Evolutionary conservation across 2,329 filamentous ascomycete genomes (phyloP).

Genomic region (Myriosclerotinia curreyana): DNA sequence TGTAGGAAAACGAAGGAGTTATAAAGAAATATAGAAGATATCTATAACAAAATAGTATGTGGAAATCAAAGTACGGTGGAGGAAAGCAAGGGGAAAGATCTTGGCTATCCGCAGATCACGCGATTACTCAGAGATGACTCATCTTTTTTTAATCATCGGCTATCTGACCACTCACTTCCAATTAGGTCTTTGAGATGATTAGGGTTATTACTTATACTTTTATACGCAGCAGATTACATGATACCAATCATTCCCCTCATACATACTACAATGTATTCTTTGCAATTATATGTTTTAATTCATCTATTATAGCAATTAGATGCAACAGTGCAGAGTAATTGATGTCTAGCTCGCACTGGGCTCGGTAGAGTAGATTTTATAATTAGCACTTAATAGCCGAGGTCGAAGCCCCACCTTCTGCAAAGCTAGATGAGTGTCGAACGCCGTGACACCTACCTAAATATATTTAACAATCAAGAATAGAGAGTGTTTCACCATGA

Average conservation of each 20-base stretch:
- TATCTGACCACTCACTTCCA: not conserved
- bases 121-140: not conserved
- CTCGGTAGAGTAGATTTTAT: not conserved
- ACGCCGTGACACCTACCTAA: not conserved
- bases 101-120: not conserved
- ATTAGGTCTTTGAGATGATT: too few species aligned
- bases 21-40: not conserved
- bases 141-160: not conserved
- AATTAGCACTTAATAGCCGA: not conserved
- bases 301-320: not conserved
- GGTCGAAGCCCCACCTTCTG: not conserved
- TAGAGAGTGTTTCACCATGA: too few species aligned
- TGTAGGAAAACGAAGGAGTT: not conserved
- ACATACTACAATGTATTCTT: too few species aligned
- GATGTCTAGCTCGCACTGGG: not conserved
- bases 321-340: not conserved
- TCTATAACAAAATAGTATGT: slow-evolving; percentile 1
- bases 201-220: too few species aligned
- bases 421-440: not conserved
- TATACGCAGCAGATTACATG: too few species aligned
- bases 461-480: too few species aligned
- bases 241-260: too few species aligned
- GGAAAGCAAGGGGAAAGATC: not conserved
- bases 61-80: not conserved
- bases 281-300: not conserved